Conservation (phyloP, 2,329 filamentous ascomycete species). For the Ceratocystis eucalypticola region DNA sequence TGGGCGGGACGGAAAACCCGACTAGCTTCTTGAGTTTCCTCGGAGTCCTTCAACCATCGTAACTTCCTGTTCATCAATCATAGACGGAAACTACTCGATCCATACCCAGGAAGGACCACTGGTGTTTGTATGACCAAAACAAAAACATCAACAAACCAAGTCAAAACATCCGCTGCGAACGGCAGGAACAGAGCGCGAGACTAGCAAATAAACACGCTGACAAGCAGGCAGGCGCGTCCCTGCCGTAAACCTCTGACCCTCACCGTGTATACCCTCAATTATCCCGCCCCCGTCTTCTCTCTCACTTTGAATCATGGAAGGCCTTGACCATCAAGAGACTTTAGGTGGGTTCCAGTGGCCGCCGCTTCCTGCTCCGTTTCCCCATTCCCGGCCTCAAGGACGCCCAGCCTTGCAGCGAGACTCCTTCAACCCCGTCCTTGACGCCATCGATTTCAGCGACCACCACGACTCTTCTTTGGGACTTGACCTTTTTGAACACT, state of each 20-base stretch:
- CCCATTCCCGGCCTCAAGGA: neutral
- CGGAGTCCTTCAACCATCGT: neutral
- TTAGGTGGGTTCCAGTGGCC: conserved; percentile 10
- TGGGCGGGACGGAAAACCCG: too few relatives aligned
- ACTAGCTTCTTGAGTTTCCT: too few relatives aligned
- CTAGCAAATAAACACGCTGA: neutral
- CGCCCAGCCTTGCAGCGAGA: conserved; percentile 1
- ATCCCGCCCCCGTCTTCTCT: neutral
- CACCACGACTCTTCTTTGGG: neutral
- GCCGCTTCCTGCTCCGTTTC: conserved; percentile 10
- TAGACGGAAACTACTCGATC: neutral
- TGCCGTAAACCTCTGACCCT: neutral
- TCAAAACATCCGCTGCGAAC: neutral
- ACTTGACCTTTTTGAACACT: neutral
- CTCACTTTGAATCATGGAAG: neutral
- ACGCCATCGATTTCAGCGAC: neutral
- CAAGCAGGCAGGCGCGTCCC: neutral
- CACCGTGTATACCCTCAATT: neutral
- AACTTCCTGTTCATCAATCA: neutral
- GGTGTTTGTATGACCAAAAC: neutral
- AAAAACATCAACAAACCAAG: conserved; percentile 2
- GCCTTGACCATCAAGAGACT: neutral
- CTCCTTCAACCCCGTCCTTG: neutral
- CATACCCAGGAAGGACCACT: neutral
- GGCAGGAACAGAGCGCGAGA: neutral